phyloP scores from a whole-genome alignment of 108 stramenopile species.

The Aurantiochytrium sp. region DNA sequence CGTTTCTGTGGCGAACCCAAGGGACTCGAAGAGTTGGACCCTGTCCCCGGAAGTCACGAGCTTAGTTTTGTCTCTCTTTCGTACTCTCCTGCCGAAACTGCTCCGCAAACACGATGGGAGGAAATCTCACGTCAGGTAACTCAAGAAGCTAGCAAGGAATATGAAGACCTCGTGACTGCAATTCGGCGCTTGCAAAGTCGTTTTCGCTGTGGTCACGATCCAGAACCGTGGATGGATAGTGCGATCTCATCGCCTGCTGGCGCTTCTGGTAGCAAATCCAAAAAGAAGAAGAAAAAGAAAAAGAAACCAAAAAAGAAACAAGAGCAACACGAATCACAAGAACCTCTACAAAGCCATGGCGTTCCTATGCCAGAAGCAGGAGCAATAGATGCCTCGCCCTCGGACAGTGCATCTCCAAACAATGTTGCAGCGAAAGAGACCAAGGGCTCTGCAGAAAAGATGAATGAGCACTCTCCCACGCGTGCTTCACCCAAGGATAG shows the following conservation, averaged over 20 bases:
- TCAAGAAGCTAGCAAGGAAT: neutral
- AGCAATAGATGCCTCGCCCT: too few species aligned
- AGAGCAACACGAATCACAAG: too few species aligned
- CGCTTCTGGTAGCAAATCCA: neutral
- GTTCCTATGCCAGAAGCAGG: too few species aligned
- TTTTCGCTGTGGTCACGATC: neutral
- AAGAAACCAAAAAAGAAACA: neutral
- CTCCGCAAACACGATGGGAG: neutral
- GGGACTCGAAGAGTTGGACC: neutral
- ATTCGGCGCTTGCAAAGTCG: neutral
- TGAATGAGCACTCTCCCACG: too few species aligned
- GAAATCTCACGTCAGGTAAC: neutral
- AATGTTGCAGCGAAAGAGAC: too few species aligned
- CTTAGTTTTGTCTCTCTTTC: neutral
- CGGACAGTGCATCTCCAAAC: too few species aligned
- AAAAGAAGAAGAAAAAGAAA: neutral
- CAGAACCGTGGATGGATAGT: neutral
- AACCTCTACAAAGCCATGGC: too few species aligned
- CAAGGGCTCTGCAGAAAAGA: too few species aligned
- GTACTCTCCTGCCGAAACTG: neutral
- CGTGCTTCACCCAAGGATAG: too few species aligned
- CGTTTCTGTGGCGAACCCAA: neutral
- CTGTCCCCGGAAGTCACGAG: neutral
- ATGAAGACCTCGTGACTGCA: neutral
- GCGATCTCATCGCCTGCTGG: neutral